Conservation (phyloP, 2,329 filamentous ascomycete species). For the Pestalotiopsis sp. region DNA sequence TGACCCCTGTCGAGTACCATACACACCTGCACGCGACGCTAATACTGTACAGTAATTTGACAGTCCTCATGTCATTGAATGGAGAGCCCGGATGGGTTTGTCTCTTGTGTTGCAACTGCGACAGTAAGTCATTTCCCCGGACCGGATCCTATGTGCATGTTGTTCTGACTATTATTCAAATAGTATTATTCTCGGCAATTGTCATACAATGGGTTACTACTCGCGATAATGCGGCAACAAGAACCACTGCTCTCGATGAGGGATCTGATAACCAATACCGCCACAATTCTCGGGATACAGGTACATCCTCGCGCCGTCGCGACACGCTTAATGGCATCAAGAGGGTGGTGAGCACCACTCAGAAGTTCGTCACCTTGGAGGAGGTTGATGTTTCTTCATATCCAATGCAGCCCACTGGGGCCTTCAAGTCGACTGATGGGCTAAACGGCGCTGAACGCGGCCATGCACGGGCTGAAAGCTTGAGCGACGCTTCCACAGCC, state of each 20-base stretch:
- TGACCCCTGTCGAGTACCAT: not conserved
- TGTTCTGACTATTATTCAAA: not conserved
- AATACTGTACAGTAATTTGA: conserved; percentile 51
- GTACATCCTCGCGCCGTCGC: not conserved
- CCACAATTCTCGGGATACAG: not conserved
- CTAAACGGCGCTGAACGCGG: not conserved
- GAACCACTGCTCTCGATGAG: not conserved
- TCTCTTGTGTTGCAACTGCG: conserved; percentile 66
- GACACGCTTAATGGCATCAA: not conserved
- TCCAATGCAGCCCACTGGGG: not conserved
- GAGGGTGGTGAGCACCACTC: not conserved
- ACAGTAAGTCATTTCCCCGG: conserved; percentile 47
- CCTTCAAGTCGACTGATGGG: not conserved
- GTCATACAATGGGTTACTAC: conserved; percentile 64
- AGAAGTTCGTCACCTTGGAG: not conserved
- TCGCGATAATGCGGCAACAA: conserved; percentile 40
- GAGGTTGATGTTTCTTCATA: not conserved
- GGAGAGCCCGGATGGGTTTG: conserved; percentile 69
- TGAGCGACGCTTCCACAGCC: not conserved
- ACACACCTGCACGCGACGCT: too few relatives aligned
- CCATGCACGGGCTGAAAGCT: not conserved
- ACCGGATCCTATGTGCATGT: not conserved
- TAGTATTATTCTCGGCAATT: conserved; percentile 61
- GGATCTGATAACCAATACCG: not conserved
- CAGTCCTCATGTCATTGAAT: conserved; percentile 58